Base-by-base conservation (phyloP, 2,329 filamentous ascomycete genomes). In the Fonsecaea pedrosoi region DNA sequence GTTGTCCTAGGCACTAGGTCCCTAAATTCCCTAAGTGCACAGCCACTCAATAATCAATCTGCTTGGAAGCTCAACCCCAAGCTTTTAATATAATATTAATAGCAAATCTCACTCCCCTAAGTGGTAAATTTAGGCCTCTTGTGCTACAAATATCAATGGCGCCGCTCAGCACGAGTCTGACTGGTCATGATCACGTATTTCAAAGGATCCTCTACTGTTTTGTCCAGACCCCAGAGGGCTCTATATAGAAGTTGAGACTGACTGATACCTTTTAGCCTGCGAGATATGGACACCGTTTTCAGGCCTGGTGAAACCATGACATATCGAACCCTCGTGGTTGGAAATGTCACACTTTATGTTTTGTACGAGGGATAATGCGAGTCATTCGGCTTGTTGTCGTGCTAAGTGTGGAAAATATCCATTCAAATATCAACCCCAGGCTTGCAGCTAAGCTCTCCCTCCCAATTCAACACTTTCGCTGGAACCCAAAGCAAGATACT, bases 11-110 rank as follows among this genome's bases (percentile, higher is more conserved):
- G 4, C 10, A 37, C 35, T 12, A 8, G 35, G 25, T 25, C 25
- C 25, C 25, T 25, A 25, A 25, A 2, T 25, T 25, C 25, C 37
- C 18, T 21, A 10, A 50, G 45, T 21, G 45, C 21, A 25, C 45
- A 50, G 45, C 45, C 45, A 50, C 18, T 25, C 45, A 50, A 50
- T 50, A 50, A 50, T 50, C 45, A 50, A 25, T 50, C 15, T 50
- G 12, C 18, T 25, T 50, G 18, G 45, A 25, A 25, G 45, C 45
- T n/a, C 45, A 50, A 50, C 45, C 18, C 21, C 45, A 25, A 50
- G 45, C 45, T 50, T 50, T 25, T 25, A 25, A 25, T 25, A 25
- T 25, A 50, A 50, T 21, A 45, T 18, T 50, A 50, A 50, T 50
- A 50, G 45, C 45, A 50, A 50, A 50, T 50, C 45, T 50, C 45